Evolutionary conservation across 768 basidiomycete species (phyloP).

Genomic region (Macrolepiota dolichaula): DNA sequence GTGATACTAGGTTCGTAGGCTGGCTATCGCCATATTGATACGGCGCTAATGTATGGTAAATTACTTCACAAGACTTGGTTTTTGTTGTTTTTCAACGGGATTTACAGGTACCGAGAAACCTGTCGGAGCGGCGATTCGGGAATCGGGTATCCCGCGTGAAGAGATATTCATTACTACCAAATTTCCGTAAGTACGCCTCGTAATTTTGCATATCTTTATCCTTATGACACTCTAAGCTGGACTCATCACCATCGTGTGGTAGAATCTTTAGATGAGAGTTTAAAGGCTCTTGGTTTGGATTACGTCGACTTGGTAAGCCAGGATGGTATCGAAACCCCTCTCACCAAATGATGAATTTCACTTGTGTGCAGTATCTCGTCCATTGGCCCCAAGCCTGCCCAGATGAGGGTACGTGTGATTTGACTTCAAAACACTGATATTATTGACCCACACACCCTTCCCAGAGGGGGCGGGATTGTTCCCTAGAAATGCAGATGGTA

Average conservation of each 20-base stretch:
- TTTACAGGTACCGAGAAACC: constrained; percentile 30
- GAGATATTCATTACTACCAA: constrained; percentile 51
- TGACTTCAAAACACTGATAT: not conserved
- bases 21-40: constrained; percentile 41
- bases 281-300: constrained; percentile 34
- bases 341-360: not conserved
- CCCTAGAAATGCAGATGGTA: constrained; percentile 28
- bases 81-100: not conserved
- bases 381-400: constrained; percentile 44
- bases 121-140: constrained; percentile 42
- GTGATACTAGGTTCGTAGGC: constrained; percentile 20
- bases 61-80: not conserved
- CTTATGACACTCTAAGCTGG: constrained; percentile 22
- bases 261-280: constrained; percentile 37
- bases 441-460: not conserved
- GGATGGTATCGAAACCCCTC: not conserved
- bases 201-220: not conserved
- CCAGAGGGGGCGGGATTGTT: constrained; percentile 11
- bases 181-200: constrained; percentile 27
- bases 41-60: constrained; percentile 30
- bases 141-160: constrained; percentile 44
- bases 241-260: constrained; percentile 33
- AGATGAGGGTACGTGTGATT: constrained; percentile 23
- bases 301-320: constrained; percentile 40
- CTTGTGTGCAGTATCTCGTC: constrained; percentile 35